Evolutionary conservation across 306 rosid species (phyloP).

Genomic region (Corylus avellana): DNA sequence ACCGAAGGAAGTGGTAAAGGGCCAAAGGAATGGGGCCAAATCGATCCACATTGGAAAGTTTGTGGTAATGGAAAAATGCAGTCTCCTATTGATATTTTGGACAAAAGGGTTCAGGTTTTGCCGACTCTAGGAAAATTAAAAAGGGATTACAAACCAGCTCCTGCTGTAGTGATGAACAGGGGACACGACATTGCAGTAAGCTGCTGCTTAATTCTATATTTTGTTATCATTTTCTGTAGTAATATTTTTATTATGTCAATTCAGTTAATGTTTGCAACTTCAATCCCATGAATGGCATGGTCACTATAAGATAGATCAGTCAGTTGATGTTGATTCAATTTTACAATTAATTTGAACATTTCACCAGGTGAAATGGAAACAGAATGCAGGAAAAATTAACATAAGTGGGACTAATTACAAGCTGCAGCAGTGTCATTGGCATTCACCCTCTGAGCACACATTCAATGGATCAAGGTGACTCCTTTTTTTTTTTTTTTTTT

Average conservation of each 20-base stretch:
- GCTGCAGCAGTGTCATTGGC: constrained; percentile 74
- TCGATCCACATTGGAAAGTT: constrained; percentile 61
- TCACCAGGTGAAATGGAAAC: constrained; percentile 61
- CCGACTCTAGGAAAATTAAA: constrained; percentile 52
- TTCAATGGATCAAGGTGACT: constrained; percentile 62
- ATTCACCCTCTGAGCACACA: constrained; percentile 79
- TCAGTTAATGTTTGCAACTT: neutral
- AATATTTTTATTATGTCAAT: neutral
- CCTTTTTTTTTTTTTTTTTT: neutral
- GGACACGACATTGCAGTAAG: constrained; percentile 68
- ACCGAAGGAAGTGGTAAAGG: constrained; percentile 51
- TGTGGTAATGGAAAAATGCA: constrained; percentile 66
- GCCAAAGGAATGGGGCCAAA: constrained; percentile 65
- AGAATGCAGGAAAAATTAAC: constrained; percentile 57
- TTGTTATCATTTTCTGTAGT: neutral
- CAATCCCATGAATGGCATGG: neutral
- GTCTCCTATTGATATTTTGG: constrained; percentile 75
- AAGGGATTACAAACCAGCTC: constrained; percentile 55
- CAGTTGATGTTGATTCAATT: neutral
- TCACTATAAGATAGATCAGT: neutral
- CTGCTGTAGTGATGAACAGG: constrained; percentile 59
- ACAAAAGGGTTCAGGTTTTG: constrained; percentile 36
- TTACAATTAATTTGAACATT: neutral
- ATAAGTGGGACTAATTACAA: constrained; percentile 62
- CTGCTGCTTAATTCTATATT: neutral